phyloP scores from a whole-genome alignment of 768 basidiomycete species.

The Kwoniella dendrophila region DNA sequence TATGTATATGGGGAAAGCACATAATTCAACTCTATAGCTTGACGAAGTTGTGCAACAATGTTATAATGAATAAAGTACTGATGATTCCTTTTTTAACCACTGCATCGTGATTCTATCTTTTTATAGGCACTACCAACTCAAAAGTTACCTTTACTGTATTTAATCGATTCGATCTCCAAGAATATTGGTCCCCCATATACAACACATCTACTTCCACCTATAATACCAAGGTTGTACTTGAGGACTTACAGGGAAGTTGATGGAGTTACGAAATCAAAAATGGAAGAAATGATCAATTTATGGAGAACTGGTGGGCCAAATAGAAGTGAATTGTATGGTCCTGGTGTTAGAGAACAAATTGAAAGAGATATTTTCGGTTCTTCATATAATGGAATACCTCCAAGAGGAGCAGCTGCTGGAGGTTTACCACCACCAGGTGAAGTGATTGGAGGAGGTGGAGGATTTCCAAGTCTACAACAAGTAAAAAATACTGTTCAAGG shows the following conservation, averaged over 20 bases:
- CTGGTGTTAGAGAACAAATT: conserved; percentile 74
- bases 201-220: conserved; percentile 70
- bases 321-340: conserved; percentile 81
- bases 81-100: not conserved
- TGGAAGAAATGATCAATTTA: conserved; percentile 96
- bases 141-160: conserved; percentile 91
- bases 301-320: conserved; percentile 86
- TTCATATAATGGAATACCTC: not conserved
- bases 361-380: conserved; percentile 62
- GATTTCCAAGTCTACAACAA: conserved; percentile 69
- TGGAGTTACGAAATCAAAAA: conserved; percentile 79
- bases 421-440: conserved; percentile 39
- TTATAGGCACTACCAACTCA: conserved; percentile 80
- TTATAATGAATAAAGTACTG: too few relatives aligned
- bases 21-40: too few relatives aligned
- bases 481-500: conserved; percentile 83
- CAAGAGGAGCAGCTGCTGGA: not conserved
- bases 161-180: conserved; percentile 95
- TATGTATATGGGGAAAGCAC: too few relatives aligned
- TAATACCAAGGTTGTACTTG: conserved; percentile 81
- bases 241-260: conserved; percentile 87
- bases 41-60: too few relatives aligned
- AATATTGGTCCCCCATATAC: conserved; percentile 94
- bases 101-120: not conserved
- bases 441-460: too few relatives aligned